Evolutionary conservation across 208 protist species (phyloP).

Genomic region (Lotmaria passim): DNA sequence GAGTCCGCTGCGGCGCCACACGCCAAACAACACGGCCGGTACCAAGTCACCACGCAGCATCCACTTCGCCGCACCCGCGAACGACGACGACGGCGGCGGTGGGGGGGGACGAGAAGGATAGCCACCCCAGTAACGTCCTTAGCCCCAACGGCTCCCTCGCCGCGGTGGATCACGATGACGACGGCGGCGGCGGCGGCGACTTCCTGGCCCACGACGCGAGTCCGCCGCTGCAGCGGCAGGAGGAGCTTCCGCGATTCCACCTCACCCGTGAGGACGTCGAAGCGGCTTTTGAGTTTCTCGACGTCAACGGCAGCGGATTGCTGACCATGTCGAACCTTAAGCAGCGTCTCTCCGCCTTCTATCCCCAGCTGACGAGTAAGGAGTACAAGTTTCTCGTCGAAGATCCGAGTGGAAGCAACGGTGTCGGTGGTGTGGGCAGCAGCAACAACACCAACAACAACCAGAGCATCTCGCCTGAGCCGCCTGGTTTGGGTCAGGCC

Average conservation of each 20-base stretch:
- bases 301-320: slow-evolving; percentile 75
- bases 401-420: slow-evolving; percentile 46
- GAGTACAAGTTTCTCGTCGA: slow-evolving; percentile 94
- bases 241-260: slow-evolving; percentile 35
- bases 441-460: too few relatives aligned
- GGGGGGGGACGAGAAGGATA: background rate
- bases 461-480: too few relatives aligned
- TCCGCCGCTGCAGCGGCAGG: background rate
- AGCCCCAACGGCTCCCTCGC: slow-evolving; percentile 18
- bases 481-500: background rate
- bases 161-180: background rate
- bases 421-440: background rate
- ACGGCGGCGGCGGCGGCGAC: slow-evolving; percentile 13
- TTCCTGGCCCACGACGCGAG: background rate
- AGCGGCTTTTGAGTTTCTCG: slow-evolving; percentile 93
- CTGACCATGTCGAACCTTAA: slow-evolving; percentile 90
- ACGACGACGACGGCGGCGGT: background rate
- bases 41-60: slow-evolving; percentile 14
- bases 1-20: background rate
- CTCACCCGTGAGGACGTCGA: slow-evolving; percentile 87
- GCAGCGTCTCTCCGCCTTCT: slow-evolving; percentile 90
- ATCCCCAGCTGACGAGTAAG: slow-evolving; percentile 90
- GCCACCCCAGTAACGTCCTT: slow-evolving; percentile 4
- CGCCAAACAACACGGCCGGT: background rate
- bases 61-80: background rate